phyloP scores from a whole-genome alignment of 2,329 filamentous ascomycete species.

The Aspergillus flavus region DNA sequence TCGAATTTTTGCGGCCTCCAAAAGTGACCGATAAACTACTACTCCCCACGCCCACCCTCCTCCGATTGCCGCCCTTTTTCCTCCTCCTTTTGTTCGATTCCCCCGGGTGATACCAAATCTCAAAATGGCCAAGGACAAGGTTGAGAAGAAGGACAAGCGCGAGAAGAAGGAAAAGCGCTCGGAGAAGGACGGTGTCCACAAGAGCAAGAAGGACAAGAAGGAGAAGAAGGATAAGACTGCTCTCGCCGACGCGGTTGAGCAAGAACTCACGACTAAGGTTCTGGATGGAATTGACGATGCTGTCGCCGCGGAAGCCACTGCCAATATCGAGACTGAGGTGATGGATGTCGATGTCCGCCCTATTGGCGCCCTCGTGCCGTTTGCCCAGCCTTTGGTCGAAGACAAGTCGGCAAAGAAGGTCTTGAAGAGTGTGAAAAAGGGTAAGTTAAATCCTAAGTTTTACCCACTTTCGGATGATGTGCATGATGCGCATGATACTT shows the following conservation, averaged over 20 bases:
- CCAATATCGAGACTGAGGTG: constrained; percentile 29
- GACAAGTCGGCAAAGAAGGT: constrained; percentile 56
- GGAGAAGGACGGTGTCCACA: constrained; percentile 49
- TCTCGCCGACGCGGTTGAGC: constrained; percentile 43
- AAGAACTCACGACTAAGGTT: constrained; percentile 41
- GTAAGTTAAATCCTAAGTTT: constrained; percentile 30
- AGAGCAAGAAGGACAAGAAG: constrained; percentile 51
- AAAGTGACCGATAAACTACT: constrained; percentile 16
- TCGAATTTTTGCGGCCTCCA: constrained; percentile 27
- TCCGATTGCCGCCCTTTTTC: constrained; percentile 8
- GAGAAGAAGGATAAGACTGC: constrained; percentile 46
- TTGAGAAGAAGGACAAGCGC: constrained; percentile 50
- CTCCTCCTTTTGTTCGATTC: constrained; percentile 8
- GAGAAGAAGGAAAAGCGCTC: constrained; percentile 49
- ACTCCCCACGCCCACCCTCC: constrained; percentile 17
- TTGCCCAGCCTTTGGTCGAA: constrained; percentile 53
- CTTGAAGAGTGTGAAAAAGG: constrained; percentile 56
- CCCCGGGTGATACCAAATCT: constrained; percentile 19
- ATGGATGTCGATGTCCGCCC: constrained; percentile 37
- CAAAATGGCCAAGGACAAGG: constrained; percentile 50
- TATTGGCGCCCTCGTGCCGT: constrained; percentile 52
- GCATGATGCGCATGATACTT: background rate
- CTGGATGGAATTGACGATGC: constrained; percentile 39
- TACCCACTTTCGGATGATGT: background rate
- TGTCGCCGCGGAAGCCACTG: constrained; percentile 22